Evolutionary conservation across 2,329 filamentous ascomycete genomes (phyloP), one percentile per base, ranked within the genome.

Genomic region (Calonectria pteridis): DNA sequence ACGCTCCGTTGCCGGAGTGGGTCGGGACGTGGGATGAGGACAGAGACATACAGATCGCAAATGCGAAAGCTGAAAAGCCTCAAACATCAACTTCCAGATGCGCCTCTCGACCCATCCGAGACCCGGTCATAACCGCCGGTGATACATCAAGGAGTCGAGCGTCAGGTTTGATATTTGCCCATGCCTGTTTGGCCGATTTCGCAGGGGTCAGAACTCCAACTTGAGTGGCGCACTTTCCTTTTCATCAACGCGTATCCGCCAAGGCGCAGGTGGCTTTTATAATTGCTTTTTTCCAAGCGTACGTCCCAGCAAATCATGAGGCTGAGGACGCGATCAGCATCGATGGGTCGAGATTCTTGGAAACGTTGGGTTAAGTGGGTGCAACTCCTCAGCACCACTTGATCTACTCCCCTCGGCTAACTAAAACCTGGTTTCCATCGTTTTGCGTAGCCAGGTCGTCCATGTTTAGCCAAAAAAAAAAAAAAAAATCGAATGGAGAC

Each of bases 1-100:
- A 75, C 71, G 67, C 73, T 73, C 71, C 68, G 73, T 65, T 75
- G 62, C 75, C 64, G 69, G 73, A 69, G 77, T 77, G 75, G 79
- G 69, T 72, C 71, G 37, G 58, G 29, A 20, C 51, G 71, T 50
- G 35, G 63, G 69, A 59, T 71, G 37, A 66, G 43, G 43, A 51
- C 29, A 46, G 46, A 67, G 49, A 53, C 49, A 40, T 31, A 35
- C 18, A 51, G 10, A 37, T 49, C 31, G 28, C 51, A 58, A 62
- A 46, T 43, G 29, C 28, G 70, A 49, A 65, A 69, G 66, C 66
- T 73, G 71, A 69, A 73, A 68, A 64, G 58, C 59, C 58, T 73
- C 66, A 51, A 69, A 50, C 18, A 63, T 20, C 26, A 68, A 6
- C 35, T 37, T 70, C 59, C n/a, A 62, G 35, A 62, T 62, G 55